Conservation (phyloP, 208 protist species). For the Leishmania arabica region DNA sequence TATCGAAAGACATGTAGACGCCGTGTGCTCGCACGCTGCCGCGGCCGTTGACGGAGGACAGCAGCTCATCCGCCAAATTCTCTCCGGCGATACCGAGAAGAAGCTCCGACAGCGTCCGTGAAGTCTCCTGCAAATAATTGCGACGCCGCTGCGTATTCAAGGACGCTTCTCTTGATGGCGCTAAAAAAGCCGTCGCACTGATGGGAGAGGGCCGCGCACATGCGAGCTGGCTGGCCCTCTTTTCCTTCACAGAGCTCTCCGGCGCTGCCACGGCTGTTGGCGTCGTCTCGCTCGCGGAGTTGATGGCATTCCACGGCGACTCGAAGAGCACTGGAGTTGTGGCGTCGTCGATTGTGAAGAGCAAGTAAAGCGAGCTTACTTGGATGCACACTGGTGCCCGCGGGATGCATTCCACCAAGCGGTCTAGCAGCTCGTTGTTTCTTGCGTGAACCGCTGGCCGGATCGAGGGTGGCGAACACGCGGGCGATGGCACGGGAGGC, state of each 20-base stretch:
- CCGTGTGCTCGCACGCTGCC: slow-evolving; percentile 22
- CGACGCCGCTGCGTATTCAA: neutral
- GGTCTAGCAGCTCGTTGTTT: neutral
- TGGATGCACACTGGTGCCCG: slow-evolving; percentile 9
- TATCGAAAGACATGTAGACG: slow-evolving; percentile 39
- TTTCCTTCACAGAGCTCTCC: neutral
- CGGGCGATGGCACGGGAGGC: neutral
- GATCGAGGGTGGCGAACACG: neutral
- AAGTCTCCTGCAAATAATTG: neutral
- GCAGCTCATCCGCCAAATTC: slow-evolving; percentile 1
- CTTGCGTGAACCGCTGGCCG: neutral
- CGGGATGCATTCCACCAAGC: slow-evolving; percentile 12
- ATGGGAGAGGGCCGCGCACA: neutral
- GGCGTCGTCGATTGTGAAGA: slow-evolving; percentile 4
- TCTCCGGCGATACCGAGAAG: neutral
- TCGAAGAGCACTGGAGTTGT: neutral
- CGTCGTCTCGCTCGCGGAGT: neutral
- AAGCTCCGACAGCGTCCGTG: neutral
- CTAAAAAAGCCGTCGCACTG: neutral
- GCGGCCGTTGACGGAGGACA: neutral
- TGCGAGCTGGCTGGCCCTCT: neutral
- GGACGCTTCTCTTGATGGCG: neutral
- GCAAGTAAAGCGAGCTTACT: neutral
- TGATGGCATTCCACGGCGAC: neutral
- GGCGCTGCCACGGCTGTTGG: neutral